phyloP scores from a whole-genome alignment of 2,329 filamentous ascomycete species.

The Ramularia collo-cygni region DNA sequence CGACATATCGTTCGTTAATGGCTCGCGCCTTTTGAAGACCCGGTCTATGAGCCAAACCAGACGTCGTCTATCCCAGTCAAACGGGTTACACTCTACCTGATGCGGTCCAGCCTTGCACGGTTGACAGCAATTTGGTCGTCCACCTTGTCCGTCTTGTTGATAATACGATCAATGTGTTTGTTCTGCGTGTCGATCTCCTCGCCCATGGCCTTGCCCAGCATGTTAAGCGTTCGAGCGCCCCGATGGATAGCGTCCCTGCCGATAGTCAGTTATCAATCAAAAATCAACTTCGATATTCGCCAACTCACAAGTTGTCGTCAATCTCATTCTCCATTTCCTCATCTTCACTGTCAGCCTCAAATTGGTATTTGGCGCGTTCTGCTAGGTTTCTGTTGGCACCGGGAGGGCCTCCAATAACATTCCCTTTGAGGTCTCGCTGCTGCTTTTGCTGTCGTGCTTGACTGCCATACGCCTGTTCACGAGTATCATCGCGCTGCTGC shows the following conservation, averaged over 20 bases:
- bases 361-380: constrained; percentile 66
- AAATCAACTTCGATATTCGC: neutral
- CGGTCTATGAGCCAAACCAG: neutral
- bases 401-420: constrained; percentile 44
- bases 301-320: constrained; percentile 32
- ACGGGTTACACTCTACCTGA: constrained; percentile 40
- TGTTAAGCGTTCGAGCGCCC: constrained; percentile 63
- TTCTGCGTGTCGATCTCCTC: constrained; percentile 73
- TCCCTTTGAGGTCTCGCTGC: constrained; percentile 44
- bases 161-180: constrained; percentile 68
- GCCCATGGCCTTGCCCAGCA: constrained; percentile 65
- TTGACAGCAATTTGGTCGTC: constrained; percentile 77
- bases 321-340: constrained; percentile 52
- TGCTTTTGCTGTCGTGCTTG: constrained; percentile 58
- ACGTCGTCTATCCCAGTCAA: neutral
- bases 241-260: constrained; percentile 51
- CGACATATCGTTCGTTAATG: no score
- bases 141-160: constrained; percentile 62
- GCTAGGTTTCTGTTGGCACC: constrained; percentile 47
- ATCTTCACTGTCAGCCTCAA: constrained; percentile 67
- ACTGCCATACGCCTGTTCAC: constrained; percentile 45
- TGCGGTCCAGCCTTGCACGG: constrained; percentile 61
- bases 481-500: constrained; percentile 50
- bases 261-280: no score
- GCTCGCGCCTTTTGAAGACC: neutral